Conservation (phyloP, 352 stramenopile species). For the Globisporangium acanthophoron region DNA sequence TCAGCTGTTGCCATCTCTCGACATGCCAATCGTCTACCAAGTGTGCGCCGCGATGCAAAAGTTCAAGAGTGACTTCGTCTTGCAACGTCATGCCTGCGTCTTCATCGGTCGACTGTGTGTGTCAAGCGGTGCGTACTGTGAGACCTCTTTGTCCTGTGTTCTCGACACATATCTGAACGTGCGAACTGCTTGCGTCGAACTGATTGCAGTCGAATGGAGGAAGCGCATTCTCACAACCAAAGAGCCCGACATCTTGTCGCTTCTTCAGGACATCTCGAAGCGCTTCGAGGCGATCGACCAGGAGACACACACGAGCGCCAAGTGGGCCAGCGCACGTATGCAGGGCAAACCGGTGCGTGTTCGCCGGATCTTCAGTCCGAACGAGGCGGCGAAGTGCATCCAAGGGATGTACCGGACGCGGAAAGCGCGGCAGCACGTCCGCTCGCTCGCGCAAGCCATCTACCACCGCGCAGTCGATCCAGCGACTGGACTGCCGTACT, state of each 20-base stretch:
- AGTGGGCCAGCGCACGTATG: constrained; percentile 29
- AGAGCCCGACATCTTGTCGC: constrained; percentile 16
- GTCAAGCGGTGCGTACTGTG: constrained; percentile 15
- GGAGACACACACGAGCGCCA: constrained; percentile 8
- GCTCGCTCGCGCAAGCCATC: constrained; percentile 26
- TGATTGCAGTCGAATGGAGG: constrained; percentile 26
- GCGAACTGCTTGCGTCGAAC: background rate
- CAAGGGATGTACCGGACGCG: constrained; percentile 53
- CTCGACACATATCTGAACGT: background rate
- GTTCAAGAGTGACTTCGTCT: constrained; percentile 38
- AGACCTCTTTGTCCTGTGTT: too few species aligned
- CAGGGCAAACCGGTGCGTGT: constrained; percentile 13
- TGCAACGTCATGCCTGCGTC: constrained; percentile 31
- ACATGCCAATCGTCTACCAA: constrained; percentile 21
- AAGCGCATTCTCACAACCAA: constrained; percentile 17
- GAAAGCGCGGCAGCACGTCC: constrained; percentile 35
- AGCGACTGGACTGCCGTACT: constrained; percentile 33
- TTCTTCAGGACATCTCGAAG: constrained; percentile 15
- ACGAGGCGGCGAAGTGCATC: constrained; percentile 35
- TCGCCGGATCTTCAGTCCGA: constrained; percentile 14
- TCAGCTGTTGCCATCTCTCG: constrained; percentile 14
- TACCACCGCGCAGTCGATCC: constrained; percentile 47
- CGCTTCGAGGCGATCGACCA: constrained; percentile 10
- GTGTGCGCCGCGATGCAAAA: constrained; percentile 37
- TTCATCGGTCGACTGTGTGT: constrained; percentile 42